These are phyloP conservation scores for Chaetoceros muelleri DNA, from an alignment of 108 stramenopile genomes.

Conservation along the genomic window DNA sequence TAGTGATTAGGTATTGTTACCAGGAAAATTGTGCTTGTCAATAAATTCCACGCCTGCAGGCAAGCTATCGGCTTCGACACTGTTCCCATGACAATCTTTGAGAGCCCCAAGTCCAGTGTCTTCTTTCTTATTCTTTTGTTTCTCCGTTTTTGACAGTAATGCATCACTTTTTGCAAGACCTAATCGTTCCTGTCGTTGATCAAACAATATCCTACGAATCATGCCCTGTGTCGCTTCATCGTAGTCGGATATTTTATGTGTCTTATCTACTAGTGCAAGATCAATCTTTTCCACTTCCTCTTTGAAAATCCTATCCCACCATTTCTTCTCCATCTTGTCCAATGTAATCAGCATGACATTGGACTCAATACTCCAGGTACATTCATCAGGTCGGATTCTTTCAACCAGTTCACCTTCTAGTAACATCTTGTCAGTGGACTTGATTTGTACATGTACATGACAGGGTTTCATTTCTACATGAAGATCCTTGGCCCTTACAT, in stretches of 20 bases:
- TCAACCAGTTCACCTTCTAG: slow-evolving; percentile 48
- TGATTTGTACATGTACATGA: slow-evolving; percentile 35
- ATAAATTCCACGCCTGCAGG: slow-evolving; percentile 71
- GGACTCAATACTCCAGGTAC: slow-evolving; percentile 69
- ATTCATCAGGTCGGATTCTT: slow-evolving; percentile 49
- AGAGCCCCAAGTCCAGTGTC: not conserved
- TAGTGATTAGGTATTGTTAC: no score
- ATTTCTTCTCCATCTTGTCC: slow-evolving; percentile 56
- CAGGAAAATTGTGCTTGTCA: slow-evolving; percentile 25
- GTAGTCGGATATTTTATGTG: slow-evolving; percentile 58
- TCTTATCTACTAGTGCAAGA: slow-evolving; percentile 60
- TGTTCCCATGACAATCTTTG: not conserved
- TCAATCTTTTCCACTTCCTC: slow-evolving; percentile 49
- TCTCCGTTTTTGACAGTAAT: slow-evolving; percentile 19
- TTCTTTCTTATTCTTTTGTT: not conserved
- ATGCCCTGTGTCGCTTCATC: slow-evolving; percentile 72
- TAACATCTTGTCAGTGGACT: slow-evolving; percentile 23
- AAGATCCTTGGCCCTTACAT: slow-evolving; percentile 53
- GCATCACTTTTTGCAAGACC: slow-evolving; percentile 50
- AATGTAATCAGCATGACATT: slow-evolving; percentile 42
- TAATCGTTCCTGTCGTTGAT: slow-evolving; percentile 59
- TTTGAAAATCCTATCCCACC: slow-evolving; percentile 60
- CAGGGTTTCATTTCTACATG: slow-evolving; percentile 41
- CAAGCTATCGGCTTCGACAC: slow-evolving; percentile 19
- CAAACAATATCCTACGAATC: slow-evolving; percentile 70